Base-by-base conservation (phyloP, 352 stramenopile species). In the Phytophthora rubi region DNA sequence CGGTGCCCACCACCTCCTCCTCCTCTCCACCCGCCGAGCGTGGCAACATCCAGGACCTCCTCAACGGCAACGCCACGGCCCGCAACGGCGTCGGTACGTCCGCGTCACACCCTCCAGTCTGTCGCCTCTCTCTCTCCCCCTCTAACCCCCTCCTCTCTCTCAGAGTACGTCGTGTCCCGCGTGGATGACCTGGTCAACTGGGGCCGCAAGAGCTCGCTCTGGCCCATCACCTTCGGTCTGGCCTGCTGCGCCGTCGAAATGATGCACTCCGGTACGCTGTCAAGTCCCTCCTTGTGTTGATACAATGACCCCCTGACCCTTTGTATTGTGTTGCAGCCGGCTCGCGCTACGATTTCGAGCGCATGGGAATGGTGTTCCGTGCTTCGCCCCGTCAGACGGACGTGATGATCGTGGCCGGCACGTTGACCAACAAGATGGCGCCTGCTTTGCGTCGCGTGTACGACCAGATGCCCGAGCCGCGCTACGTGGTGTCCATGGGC, bases 181-280 rank as follows among this genome's bases (percentile, higher is more conserved):
- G 85, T 99, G 23, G 97, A 99, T 74, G 95, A 99, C 59, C 82
- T 99, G 18, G 93, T 99, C 16, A 99, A 99, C 85, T 99, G 97
- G 97, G 96, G 93, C 18, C 93, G 97, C 52, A 82, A 85, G 54
- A 92, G 95, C 61, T 99, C 97, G 37, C 72, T 99, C 21, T 99
- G 97, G 97, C 98, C 98, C 53, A 98, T 99, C 92, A 99, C 97
- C 7, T 99, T 99, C 80, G 98, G 98, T 61, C 82, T 99, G 9
- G 98, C 98, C 18, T 99, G 98, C 80, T 99, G 98, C 72, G 97
- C 97, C 55, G 96, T 99, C 18, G 98, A 99, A 85, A 99, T 99
- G 97, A 99, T 99, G 89, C 89, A 97, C 62, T 66, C 79, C 16
- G 92, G 90, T 57, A 90, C 47, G 63, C 30, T 30, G 94, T 33